Evolutionary conservation across 2,329 filamentous ascomycete genomes (phyloP).

Genomic region (Trichoderma breve): DNA sequence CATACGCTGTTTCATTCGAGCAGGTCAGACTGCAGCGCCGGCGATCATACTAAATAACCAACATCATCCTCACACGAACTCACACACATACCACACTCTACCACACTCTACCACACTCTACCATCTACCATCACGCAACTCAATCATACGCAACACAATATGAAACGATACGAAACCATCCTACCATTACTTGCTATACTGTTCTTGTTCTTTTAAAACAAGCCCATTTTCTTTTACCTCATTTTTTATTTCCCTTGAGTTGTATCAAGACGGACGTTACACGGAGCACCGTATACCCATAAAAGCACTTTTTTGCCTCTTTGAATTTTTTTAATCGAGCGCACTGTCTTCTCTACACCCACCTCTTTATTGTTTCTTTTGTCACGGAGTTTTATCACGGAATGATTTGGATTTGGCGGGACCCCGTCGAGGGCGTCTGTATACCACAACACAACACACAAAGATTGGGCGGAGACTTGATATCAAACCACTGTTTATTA

Average conservation of each 20-base stretch:
- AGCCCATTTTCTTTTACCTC: conserved; percentile 7
- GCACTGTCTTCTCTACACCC: conserved; percentile 25
- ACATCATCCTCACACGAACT: background rate
- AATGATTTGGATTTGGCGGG: conserved; percentile 22
- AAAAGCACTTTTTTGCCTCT: conserved; percentile 29
- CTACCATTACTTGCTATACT: conserved; percentile 20
- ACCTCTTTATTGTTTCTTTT: conserved; percentile 14
- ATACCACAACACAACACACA: conserved; percentile 31
- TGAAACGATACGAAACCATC: conserved; percentile 25
- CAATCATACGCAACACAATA: conserved; percentile 29
- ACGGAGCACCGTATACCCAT: conserved; percentile 52
- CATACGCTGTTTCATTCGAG: conserved; percentile 87
- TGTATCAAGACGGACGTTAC: conserved; percentile 49
- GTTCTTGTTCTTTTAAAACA: conserved; percentile 18
- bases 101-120: background rate
- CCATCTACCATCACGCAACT: conserved; percentile 31
- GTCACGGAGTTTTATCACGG: conserved; percentile 24
- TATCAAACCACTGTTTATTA: conserved; percentile 32
- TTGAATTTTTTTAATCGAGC: conserved; percentile 27
- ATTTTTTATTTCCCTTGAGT: conserved; percentile 28
- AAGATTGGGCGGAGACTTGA: conserved; percentile 29
- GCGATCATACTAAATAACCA: conserved; percentile 50
- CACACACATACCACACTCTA: background rate
- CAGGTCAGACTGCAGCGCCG: conserved; percentile 64
- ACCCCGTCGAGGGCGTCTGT: conserved; percentile 27